phyloP scores from a whole-genome alignment of 78 protist genomes.

The Dictyostelium purpureum region DNA sequence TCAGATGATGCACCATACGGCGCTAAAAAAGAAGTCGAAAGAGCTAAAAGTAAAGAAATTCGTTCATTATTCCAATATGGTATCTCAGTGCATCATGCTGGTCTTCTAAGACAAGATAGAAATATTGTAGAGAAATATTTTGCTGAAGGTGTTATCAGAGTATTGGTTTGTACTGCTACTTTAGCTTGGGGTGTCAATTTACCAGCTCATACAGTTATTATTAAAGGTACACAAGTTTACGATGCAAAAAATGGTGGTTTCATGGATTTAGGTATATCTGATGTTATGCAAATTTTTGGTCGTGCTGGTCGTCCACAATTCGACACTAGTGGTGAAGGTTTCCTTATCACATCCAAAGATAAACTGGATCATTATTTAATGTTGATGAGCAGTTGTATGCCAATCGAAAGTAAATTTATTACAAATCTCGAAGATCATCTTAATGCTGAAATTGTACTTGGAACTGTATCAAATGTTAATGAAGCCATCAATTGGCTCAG shows the following conservation, averaged over 20 bases:
- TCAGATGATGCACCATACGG: not conserved
- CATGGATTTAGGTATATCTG: conserved; percentile 94
- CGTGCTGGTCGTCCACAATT: conserved; percentile 99
- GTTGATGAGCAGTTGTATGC: conserved; percentile 78
- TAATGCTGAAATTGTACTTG: conserved; percentile 98
- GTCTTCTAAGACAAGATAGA: conserved; percentile 95
- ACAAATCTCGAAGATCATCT: conserved; percentile 90
- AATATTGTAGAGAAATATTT: conserved; percentile 94
- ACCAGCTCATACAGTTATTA: conserved; percentile 98
- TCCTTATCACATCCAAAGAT: conserved; percentile 95
- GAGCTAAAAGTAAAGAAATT: conserved; percentile 66
- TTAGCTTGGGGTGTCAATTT: conserved; percentile 99
- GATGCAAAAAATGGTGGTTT: conserved; percentile 88
- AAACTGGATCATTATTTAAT: conserved; percentile 89
- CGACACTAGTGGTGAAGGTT: conserved; percentile 96
- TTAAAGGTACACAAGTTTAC: conserved; percentile 97
- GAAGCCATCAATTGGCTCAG: conserved; percentile 97
- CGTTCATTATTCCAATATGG: conserved; percentile 81
- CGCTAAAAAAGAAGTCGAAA: conserved; percentile 45
- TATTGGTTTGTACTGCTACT: conserved; percentile 97
- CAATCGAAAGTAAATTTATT: conserved; percentile 93
- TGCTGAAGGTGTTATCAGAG: conserved; percentile 85
- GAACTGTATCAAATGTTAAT: conserved; percentile 93
- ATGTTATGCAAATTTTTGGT: conserved; percentile 98
- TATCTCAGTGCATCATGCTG: conserved; percentile 98